These are phyloP conservation scores for Septoria linicola DNA, from an alignment of 2,329 filamentous ascomycete species.

Conservation along the genomic window DNA sequence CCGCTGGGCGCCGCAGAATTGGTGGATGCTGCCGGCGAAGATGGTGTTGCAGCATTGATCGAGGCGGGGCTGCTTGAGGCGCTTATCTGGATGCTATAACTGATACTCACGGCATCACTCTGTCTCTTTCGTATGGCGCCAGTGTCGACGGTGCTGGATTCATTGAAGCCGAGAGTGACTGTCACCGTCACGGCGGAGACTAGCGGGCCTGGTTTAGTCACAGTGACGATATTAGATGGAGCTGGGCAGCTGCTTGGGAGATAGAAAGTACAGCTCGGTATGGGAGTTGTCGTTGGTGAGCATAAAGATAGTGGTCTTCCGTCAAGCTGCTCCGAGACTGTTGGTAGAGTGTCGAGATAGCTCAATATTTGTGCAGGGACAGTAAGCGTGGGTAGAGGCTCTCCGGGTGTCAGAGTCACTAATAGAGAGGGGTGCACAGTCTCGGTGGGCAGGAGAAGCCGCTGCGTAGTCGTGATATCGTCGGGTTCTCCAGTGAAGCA, in stretches of 20 bases:
- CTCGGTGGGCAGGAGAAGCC: neutral
- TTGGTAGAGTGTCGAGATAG: conserved; percentile 1
- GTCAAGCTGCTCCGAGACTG: neutral
- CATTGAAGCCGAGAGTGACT: too few relatives aligned
- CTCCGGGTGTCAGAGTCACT: neutral
- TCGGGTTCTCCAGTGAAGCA: neutral
- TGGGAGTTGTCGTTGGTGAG: neutral
- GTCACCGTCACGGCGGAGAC: too few relatives aligned
- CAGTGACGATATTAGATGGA: neutral
- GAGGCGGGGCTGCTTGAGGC: too few relatives aligned
- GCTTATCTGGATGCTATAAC: too few relatives aligned
- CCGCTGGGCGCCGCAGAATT: too few relatives aligned
- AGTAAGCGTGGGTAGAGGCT: neutral
- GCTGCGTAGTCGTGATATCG: neutral
- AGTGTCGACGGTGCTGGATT: too few relatives aligned
- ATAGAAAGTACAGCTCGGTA: neutral
- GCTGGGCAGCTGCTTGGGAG: neutral
- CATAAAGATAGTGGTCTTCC: neutral
- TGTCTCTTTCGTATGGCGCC: too few relatives aligned
- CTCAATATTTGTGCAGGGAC: conserved; percentile 1
- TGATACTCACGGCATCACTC: too few relatives aligned
- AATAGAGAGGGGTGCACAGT: neutral
- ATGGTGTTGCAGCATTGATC: too few relatives aligned
- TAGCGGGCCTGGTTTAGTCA: too few relatives aligned
- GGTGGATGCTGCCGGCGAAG: too few relatives aligned